These are phyloP conservation scores for Trichosporon coremiiforme DNA, from an alignment of 1,284 basidiomycete genomes.

Conservation along the genomic window DNA sequence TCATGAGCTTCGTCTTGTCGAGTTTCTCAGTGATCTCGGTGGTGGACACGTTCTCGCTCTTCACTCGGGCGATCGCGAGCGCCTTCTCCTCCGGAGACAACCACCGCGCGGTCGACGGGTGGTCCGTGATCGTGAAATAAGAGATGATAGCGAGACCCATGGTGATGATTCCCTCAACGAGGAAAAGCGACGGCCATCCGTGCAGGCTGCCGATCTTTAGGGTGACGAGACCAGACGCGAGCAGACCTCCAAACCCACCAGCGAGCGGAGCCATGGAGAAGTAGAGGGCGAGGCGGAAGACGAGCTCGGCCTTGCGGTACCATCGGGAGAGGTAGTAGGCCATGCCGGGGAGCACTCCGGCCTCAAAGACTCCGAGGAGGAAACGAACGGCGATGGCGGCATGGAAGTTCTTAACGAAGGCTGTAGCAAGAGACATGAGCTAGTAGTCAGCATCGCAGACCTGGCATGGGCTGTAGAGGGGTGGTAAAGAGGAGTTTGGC, in stretches of 20 bases:
- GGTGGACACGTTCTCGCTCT: slow-evolving; percentile 37
- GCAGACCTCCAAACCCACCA: slow-evolving; percentile 32
- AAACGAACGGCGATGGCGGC: slow-evolving; percentile 31
- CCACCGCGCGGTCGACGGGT: slow-evolving; percentile 36
- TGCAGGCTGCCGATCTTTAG: slow-evolving; percentile 34
- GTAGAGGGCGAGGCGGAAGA: slow-evolving; percentile 30
- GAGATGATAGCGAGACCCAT: slow-evolving; percentile 36
- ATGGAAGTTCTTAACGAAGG: slow-evolving; percentile 38
- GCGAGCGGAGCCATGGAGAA: slow-evolving; percentile 27
- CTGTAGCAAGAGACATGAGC: slow-evolving; percentile 39
- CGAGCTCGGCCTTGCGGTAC: slow-evolving; percentile 33
- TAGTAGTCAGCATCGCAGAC: slow-evolving; percentile 22
- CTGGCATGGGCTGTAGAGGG: no score
- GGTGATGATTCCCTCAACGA: slow-evolving; percentile 47
- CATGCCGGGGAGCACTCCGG: slow-evolving; percentile 44
- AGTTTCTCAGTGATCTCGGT: slow-evolving; percentile 29
- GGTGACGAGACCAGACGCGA: slow-evolving; percentile 33
- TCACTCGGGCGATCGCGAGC: slow-evolving; percentile 37
- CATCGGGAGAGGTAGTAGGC: slow-evolving; percentile 40
- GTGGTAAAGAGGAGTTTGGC: no score
- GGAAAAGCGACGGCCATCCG: slow-evolving; percentile 36
- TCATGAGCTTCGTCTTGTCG: slow-evolving; percentile 21
- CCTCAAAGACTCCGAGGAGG: slow-evolving; percentile 45
- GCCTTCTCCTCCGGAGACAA: slow-evolving; percentile 36
- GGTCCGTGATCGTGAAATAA: slow-evolving; percentile 38